These are phyloP conservation scores for Penicillium freii DNA, from an alignment of 2,329 filamentous ascomycete genomes.

Conservation along the genomic window DNA sequence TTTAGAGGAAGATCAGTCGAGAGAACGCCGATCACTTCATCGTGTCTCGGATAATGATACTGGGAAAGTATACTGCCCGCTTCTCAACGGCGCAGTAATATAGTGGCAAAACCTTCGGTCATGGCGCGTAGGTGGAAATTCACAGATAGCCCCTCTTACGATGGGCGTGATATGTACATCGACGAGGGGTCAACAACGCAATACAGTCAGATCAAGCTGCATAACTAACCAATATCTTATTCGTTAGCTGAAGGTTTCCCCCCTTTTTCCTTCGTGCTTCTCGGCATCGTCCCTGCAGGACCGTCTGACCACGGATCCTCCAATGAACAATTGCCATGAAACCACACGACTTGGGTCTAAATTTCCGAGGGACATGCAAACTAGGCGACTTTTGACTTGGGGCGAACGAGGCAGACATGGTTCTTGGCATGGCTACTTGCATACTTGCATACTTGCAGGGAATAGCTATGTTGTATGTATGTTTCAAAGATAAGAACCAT, in stretches of 20 bases:
- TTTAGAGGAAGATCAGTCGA: neutral
- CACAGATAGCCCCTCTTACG: neutral
- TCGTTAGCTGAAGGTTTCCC: neutral
- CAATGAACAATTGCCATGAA: neutral
- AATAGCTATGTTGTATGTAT: too few relatives aligned
- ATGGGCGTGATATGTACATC: neutral
- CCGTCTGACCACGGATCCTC: neutral
- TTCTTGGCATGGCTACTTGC: too few relatives aligned
- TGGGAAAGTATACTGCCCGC: neutral
- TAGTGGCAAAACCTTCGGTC: neutral
- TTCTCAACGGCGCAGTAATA: neutral
- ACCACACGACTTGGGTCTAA: neutral
- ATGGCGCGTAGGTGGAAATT: neutral
- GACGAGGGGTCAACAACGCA: neutral
- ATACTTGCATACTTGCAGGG: too few relatives aligned
- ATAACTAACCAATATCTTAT: neutral
- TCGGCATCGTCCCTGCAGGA: conserved; percentile 7
- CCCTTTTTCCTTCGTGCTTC: conserved; percentile 1
- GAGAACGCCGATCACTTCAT: neutral
- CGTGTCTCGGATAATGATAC: neutral
- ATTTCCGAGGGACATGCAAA: too few relatives aligned
- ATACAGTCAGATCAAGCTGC: conserved; percentile 2
- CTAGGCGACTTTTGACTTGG: too few relatives aligned
- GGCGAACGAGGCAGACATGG: too few relatives aligned
- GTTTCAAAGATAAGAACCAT: too few relatives aligned